Base-by-base conservation (phyloP, 768 basidiomycete species). In the Trametes sanguinea region DNA sequence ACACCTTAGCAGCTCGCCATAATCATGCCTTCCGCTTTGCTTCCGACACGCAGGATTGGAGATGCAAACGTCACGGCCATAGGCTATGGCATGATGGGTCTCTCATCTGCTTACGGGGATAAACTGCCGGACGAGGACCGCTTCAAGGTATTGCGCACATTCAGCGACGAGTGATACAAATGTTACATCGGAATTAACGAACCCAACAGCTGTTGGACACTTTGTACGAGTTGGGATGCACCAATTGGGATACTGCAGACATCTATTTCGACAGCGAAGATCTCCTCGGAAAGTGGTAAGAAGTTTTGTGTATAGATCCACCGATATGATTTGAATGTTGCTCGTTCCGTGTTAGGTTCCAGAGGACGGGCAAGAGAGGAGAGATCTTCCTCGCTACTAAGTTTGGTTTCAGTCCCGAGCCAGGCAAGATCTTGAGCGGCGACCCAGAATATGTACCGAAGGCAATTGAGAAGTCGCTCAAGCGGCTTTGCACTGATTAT, bases 301-400 rank as follows among this genome's bases (percentile, higher is more conserved):
- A 22, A 22, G 22, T 22, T 37, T 11, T 37, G 6, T 6, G 11
- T 11, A 37, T 37, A 11, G 11, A 6, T 37, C 11, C 35, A 37
- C 22, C 22, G 22, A 22, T 22, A 22, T 22, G 22, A 22, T 22
- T 22, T 22, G 22, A 22, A 37, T 37, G 11, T 37, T 11, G 6
- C 11, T 37, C 35, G 11, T 37, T 6, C 35, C 6, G 11, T 37
- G 35, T 2, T 60, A 80, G 83, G 83, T 82, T 86, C 70, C 77
- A 79, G 62, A 73, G 74, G 13, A 82, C 80, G 9, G 83, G 83
- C 7, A 82, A 81, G 54, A 74, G 83, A 30, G 64, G 74, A 17
- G 74, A 82, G 13, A 83, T 85, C 17, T 88, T 87, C 73, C 76
- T 89, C 17, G 85, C 85, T 2, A 86, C 85, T 17, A 88, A 89